Evolutionary conservation across 2,329 filamentous ascomycete genomes (phyloP).

Genomic region (Fusarium penzigii): DNA sequence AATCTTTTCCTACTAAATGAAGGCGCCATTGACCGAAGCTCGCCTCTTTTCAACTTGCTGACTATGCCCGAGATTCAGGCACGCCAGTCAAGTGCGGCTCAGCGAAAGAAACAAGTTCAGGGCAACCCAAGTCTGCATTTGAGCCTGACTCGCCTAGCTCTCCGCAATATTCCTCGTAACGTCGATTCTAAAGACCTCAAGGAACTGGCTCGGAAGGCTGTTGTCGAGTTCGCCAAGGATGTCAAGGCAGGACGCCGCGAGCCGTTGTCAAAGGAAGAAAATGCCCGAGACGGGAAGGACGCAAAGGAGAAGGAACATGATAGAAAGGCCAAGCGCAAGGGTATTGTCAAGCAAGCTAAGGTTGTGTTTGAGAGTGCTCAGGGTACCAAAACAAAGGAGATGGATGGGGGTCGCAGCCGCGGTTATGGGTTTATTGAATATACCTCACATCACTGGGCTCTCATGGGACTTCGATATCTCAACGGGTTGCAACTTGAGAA

Average conservation of each 20-base stretch:
- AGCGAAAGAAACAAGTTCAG: slow-evolving; percentile 88
- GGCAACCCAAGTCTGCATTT: slow-evolving; percentile 87
- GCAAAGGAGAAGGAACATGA: slow-evolving; percentile 79
- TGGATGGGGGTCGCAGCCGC: slow-evolving; percentile 77
- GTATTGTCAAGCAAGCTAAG: slow-evolving; percentile 90
- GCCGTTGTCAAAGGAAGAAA: slow-evolving; percentile 87
- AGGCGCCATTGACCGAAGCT: slow-evolving; percentile 77
- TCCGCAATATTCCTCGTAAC: slow-evolving; percentile 87
- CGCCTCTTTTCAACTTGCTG: slow-evolving; percentile 74
- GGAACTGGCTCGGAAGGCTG: slow-evolving; percentile 83
- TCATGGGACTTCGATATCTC: slow-evolving; percentile 93
- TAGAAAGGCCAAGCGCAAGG: slow-evolving; percentile 79
- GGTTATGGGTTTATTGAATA: slow-evolving; percentile 99
- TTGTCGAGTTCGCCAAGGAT: slow-evolving; percentile 91
- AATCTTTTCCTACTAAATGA: slow-evolving; percentile 86
- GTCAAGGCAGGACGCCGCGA: slow-evolving; percentile 76
- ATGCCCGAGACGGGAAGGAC: slow-evolving; percentile 74
- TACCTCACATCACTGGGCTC: slow-evolving; percentile 85
- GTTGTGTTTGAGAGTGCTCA: slow-evolving; percentile 88
- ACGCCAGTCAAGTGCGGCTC: slow-evolving; percentile 81
- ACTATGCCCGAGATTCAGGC: slow-evolving; percentile 80
- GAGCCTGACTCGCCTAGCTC: slow-evolving; percentile 83
- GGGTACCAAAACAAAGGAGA: slow-evolving; percentile 80
- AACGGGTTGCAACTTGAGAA: slow-evolving; percentile 72
- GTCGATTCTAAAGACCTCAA: slow-evolving; percentile 88